Conservation (phyloP, 2,329 filamentous ascomycete genomes). For the Colletotrichum horii region DNA sequence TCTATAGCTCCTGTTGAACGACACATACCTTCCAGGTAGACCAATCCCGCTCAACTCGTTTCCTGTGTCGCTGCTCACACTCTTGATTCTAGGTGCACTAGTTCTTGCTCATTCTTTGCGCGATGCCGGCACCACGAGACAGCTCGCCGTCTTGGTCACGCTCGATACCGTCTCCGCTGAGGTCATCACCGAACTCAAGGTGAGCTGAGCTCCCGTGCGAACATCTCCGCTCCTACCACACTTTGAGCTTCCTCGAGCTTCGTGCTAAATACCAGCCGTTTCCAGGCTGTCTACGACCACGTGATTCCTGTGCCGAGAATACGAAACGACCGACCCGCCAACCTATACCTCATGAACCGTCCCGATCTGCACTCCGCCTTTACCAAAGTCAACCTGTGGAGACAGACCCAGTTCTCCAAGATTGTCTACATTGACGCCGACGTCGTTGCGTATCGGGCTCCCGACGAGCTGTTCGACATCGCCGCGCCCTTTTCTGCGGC, state of each 20-base stretch:
- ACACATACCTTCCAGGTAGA: conserved; percentile 90
- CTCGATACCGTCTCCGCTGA: conserved; percentile 77
- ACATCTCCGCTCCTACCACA: background rate
- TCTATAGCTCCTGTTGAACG: conserved; percentile 83
- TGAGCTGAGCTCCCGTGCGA: conserved; percentile 35
- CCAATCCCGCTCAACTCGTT: conserved; percentile 22
- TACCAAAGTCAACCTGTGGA: conserved; percentile 96
- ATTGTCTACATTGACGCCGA: conserved; percentile 97
- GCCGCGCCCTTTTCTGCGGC: conserved; percentile 70
- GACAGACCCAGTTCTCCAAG: conserved; percentile 84
- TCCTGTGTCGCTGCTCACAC: conserved; percentile 20
- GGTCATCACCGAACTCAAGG: conserved; percentile 81
- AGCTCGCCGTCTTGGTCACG: conserved; percentile 84
- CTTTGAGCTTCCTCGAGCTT: background rate
- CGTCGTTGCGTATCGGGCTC: conserved; percentile 85
- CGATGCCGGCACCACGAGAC: conserved; percentile 86
- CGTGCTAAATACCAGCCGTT: background rate
- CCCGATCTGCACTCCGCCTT: conserved; percentile 90
- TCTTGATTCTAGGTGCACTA: conserved; percentile 72
- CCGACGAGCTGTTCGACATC: conserved; percentile 87
- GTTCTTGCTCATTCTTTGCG: conserved; percentile 93
- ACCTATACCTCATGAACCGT: conserved; percentile 91
- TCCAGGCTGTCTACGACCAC: conserved; percentile 84
- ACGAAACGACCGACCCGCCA: conserved; percentile 76
- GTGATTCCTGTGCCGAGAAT: conserved; percentile 85